Base-by-base conservation (phyloP, 768 basidiomycete genomes). In the Neoboletus magnificus region DNA sequence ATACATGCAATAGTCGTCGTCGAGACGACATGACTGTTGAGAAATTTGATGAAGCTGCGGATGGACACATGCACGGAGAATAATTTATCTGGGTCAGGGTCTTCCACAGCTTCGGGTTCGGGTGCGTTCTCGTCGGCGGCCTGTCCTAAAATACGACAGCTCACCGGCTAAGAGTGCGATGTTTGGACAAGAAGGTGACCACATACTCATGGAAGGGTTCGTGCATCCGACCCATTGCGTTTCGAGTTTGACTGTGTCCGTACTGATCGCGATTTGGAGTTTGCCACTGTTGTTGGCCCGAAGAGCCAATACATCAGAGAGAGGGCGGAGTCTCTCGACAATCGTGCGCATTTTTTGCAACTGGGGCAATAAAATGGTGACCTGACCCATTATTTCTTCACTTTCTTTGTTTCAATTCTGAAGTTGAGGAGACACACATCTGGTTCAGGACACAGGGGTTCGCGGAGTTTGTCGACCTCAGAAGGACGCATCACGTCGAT, bases 371-470 rank as follows among this genome's bases (percentile, higher is more conserved):
- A 93, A 69, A 46, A 93, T 84, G 60, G 90, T 88, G 15, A 90
- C 77, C 92, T 94, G 39, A 22, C 18, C 40, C 48, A n/a, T 41
- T 2, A 2, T 16, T 46, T 23, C 49, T 48, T 68, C 43, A 60
- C 43, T 41, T 15, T 4, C 35, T 23, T 47, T 16, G 36, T 25
- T n/a, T 27, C 15, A 25, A 32, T 8, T 27, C 23, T 10, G 13
- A 47, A 41, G 22, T 4, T 13, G 22, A 23, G n/a, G 46, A 71
- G 58, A 75, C 82, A 61, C 61, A 91, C 93, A 56, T 94, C 89
- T 16, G 92, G 90, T 30, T 89, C 86, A 1, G 93, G 93, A 65
- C 92, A 94, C 61, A 90, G 69, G 2, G 93, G 93, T 66, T 94
- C 93, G 27, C 75, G 79, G 52, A 94, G 77, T 57, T 77, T 82